Evolutionary conservation across 202 grass and related monocot genomes (phyloP).

Genomic region (Cymbopogon flexuosus): DNA sequence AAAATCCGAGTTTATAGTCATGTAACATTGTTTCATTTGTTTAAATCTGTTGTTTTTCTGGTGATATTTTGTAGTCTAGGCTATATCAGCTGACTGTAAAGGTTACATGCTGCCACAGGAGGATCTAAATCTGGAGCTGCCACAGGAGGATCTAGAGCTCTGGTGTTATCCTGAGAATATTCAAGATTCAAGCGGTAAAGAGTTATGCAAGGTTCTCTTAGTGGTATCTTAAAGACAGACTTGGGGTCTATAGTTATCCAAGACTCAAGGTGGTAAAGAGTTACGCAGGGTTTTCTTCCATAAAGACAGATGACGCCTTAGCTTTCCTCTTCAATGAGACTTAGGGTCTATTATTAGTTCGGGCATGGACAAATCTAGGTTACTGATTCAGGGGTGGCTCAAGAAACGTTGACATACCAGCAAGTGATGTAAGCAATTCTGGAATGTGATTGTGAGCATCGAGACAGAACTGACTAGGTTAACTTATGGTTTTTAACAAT

Average conservation of each 20-base stretch:
- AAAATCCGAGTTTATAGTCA: background rate
- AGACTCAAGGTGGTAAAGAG: background rate
- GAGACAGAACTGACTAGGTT: background rate
- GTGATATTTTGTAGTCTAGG: background rate
- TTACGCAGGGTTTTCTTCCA: background rate
- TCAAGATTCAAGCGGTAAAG: background rate
- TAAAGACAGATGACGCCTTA: background rate
- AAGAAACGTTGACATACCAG: background rate
- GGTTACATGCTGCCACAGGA: slow-evolving; percentile 31
- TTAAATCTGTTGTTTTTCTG: background rate
- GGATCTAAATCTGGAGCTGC: slow-evolving; percentile 28
- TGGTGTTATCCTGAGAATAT: background rate
- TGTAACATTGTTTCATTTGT: background rate
- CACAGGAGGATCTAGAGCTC: slow-evolving; percentile 38
- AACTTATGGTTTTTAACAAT: background rate
- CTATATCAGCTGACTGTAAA: slow-evolving; percentile 11
- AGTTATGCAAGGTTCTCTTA: background rate
- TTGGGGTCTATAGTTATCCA: background rate
- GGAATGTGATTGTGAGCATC: slow-evolving; percentile 5
- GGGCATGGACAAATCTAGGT: background rate
- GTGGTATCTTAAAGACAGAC: background rate
- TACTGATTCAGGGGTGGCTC: background rate
- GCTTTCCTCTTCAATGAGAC: background rate
- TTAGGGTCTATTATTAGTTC: background rate
- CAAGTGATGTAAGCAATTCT: background rate